Percentiles rank a stretch among this genome's conserved stretches.
Conservation (phyloP, 805 yeast genomes). For the Candida manassasensis region DNA sequence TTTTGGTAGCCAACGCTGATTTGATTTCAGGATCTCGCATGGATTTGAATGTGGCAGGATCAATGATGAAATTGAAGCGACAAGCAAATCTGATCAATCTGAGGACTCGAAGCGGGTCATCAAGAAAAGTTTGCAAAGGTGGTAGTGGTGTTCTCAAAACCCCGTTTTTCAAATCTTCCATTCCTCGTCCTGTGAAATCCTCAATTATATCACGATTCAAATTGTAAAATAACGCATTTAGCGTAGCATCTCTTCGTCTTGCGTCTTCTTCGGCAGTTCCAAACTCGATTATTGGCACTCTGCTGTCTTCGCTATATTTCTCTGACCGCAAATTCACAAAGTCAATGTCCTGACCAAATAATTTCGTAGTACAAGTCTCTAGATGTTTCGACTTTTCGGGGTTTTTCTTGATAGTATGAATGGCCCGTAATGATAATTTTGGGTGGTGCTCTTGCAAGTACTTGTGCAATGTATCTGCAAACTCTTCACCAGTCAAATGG, state of each 20-base stretch:
- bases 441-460: conserved; percentile 34
- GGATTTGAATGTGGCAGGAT: conserved; percentile 50
- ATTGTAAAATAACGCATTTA: conserved; percentile 89
- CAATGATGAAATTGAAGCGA: conserved; percentile 66
- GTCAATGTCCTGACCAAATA: conserved; percentile 83
- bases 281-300: conserved; percentile 78
- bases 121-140: conserved; percentile 80
- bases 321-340: conserved; percentile 90
- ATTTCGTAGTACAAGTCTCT: conserved; percentile 91
- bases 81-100: conserved; percentile 84
- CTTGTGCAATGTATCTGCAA: conserved; percentile 61
- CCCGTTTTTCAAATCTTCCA: conserved; percentile 65
- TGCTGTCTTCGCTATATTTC: conserved; percentile 71
- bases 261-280: conserved; percentile 96
- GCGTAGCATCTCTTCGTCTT: conserved; percentile 87
- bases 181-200: conserved; percentile 77
- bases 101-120: conserved; percentile 89
- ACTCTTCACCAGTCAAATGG: conserved; percentile 76
- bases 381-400: conserved; percentile 95
- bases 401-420: conserved; percentile 83
- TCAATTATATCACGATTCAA: conserved; percentile 65
- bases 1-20: conserved; percentile 59
- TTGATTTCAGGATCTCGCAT: conserved; percentile 62
- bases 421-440: conserved; percentile 30
- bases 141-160: conserved; percentile 82